Conservation (phyloP, 306 rosid genomes). For the Cyclanthera cordifolia region DNA sequence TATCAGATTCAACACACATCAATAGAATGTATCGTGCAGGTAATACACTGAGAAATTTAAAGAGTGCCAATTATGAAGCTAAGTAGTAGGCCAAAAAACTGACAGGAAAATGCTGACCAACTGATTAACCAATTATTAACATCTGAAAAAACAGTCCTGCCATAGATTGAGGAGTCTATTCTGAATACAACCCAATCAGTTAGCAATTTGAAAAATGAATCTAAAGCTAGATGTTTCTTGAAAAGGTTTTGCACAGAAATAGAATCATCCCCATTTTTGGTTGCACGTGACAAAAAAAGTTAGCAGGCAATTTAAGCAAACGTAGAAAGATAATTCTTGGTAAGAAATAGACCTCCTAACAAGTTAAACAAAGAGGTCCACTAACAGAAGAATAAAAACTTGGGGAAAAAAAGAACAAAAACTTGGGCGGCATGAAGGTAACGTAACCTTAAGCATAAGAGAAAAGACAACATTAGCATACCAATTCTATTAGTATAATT, state of each 20-base stretch:
- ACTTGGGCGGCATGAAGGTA: background rate
- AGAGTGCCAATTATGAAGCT: background rate
- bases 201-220: background rate
- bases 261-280: background rate
- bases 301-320: background rate
- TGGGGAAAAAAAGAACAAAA: background rate
- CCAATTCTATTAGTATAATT: background rate
- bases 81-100: background rate
- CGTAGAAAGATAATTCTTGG: background rate
- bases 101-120: background rate
- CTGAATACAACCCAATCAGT: background rate
- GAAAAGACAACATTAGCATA: background rate
- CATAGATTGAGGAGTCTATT: background rate
- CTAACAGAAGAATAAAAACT: background rate
- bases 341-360: background rate
- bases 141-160: background rate
- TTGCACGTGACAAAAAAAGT: background rate
- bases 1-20: background rate
- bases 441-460: background rate
- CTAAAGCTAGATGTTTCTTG: background rate
- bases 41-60: background rate
- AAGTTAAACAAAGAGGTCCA: background rate
- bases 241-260: background rate
- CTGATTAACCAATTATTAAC: background rate
- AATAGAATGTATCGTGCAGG: background rate